Conservation (phyloP, 2,329 filamentous ascomycete genomes). For the Drechslerella coelobrocha region DNA sequence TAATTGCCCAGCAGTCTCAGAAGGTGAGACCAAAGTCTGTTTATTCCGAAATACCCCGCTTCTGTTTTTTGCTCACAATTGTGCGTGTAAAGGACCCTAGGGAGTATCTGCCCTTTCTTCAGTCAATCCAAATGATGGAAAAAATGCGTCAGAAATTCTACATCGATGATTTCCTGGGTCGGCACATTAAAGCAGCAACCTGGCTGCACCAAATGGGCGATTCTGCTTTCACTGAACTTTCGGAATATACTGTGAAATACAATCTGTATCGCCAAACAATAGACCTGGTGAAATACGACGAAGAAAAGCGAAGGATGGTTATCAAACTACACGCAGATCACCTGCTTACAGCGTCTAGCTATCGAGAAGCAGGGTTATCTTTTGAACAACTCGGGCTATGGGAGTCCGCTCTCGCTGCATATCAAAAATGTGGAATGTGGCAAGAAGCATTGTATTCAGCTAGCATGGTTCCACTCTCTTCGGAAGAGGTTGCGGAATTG, state of each 20-base stretch:
- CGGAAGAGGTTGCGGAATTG: constrained; percentile 69
- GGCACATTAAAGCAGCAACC: constrained; percentile 75
- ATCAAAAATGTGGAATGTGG: constrained; percentile 85
- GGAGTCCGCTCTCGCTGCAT: constrained; percentile 77
- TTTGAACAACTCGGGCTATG: constrained; percentile 86
- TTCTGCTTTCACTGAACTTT: constrained; percentile 77
- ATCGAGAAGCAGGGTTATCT: constrained; percentile 85
- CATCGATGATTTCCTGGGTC: constrained; percentile 86
- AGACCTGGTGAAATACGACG: constrained; percentile 82
- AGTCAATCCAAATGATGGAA: constrained; percentile 78
- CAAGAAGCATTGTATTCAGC: constrained; percentile 86
- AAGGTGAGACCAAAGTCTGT: constrained; percentile 62
- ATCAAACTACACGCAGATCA: constrained; percentile 80
- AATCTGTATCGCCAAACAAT: constrained; percentile 78
- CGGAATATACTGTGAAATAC: constrained; percentile 79
- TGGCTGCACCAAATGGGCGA: constrained; percentile 72
- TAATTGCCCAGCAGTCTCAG: constrained; percentile 94
- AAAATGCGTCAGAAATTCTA: constrained; percentile 75
- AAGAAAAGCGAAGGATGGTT: constrained; percentile 61
- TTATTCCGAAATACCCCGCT: not conserved
- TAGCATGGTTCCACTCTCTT: constrained; percentile 69
- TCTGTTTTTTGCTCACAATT: not conserved
- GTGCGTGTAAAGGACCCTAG: constrained; percentile 70
- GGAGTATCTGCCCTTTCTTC: constrained; percentile 94
- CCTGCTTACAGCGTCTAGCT: constrained; percentile 75